Conservation (phyloP, 2,329 filamentous ascomycete genomes). For the Aureobasidium sp. region DNA sequence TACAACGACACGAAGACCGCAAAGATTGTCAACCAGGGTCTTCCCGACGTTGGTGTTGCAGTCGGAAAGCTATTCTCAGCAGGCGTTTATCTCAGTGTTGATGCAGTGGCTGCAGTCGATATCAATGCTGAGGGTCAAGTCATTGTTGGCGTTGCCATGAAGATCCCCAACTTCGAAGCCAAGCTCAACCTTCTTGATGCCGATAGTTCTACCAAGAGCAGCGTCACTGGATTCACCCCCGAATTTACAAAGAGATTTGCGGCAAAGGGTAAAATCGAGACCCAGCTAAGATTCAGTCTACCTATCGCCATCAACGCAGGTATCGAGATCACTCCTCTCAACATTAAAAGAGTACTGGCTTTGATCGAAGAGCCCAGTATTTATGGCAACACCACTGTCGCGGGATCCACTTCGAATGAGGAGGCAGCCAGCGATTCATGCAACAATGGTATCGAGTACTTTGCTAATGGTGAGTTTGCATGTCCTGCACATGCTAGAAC, state of each 20-base stretch:
- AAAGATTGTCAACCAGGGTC: not conserved
- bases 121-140: conserved; percentile 14
- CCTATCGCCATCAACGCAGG: conserved; percentile 17
- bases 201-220: not conserved
- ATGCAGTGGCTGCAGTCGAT: not conserved
- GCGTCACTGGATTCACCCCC: not conserved
- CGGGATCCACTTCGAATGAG: not conserved
- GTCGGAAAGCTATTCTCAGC: conserved; percentile 5
- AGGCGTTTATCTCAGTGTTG: conserved; percentile 16
- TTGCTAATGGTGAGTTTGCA: too few species aligned
- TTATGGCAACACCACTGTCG: conserved; percentile 11
- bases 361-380: conserved; percentile 18
- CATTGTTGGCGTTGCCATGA: conserved; percentile 18
- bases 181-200: conserved; percentile 6
- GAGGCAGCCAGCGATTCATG: conserved; percentile 9
- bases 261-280: not conserved
- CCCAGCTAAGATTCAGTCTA: not conserved
- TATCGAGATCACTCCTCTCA: conserved; percentile 8
- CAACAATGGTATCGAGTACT: conserved; percentile 19
- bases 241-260: conserved; percentile 16
- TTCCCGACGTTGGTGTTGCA: conserved; percentile 14
- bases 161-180: conserved; percentile 17
- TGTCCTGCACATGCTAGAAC: too few species aligned
- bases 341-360: conserved; percentile 4
- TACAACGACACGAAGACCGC: conserved; percentile 7